Conservation (phyloP, 352 stramenopile genomes). For the Lagenidium sp. region DNA sequence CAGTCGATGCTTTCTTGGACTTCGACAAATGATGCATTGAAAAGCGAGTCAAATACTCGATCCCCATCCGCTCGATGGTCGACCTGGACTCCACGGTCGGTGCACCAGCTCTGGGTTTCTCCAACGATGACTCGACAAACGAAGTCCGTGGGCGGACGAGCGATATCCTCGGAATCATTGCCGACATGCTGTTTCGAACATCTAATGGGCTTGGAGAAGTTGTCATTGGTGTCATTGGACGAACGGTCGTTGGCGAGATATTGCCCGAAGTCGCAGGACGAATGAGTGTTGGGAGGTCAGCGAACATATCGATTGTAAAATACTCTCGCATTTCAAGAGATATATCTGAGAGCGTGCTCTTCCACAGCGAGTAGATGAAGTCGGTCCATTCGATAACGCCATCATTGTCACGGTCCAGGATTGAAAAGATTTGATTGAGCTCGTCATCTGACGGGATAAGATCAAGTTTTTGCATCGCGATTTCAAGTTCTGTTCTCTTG, state of each 20-base stretch:
- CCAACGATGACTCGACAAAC: not conserved
- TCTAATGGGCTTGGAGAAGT: too few relatives aligned
- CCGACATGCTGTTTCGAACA: not conserved
- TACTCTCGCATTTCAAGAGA: conserved; percentile 7
- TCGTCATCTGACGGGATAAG: conserved; percentile 21
- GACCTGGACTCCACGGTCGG: conserved; percentile 4
- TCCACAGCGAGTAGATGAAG: conserved; percentile 28
- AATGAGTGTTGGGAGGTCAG: conserved; percentile 29
- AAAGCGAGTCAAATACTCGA: conserved; percentile 26
- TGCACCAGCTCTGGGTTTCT: too few relatives aligned
- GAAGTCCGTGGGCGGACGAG: conserved; percentile 1
- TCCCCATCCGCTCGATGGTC: conserved; percentile 27
- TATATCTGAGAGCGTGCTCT: conserved; percentile 12
- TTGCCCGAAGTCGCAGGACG: not conserved
- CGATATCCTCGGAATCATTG: not conserved
- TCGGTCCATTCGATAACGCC: conserved; percentile 34
- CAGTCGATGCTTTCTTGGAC: conserved; percentile 10
- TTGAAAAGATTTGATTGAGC: conserved; percentile 16
- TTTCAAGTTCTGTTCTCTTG: conserved; percentile 30
- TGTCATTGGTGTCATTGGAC: not conserved
- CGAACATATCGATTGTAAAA: conserved; percentile 35
- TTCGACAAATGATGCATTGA: conserved; percentile 23
- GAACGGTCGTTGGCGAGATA: not conserved
- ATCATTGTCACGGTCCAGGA: conserved; percentile 26
- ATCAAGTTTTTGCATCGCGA: conserved; percentile 45